Conservation (phyloP, 1,139 yeast species). For the Meyerozyma athensensis region DNA sequence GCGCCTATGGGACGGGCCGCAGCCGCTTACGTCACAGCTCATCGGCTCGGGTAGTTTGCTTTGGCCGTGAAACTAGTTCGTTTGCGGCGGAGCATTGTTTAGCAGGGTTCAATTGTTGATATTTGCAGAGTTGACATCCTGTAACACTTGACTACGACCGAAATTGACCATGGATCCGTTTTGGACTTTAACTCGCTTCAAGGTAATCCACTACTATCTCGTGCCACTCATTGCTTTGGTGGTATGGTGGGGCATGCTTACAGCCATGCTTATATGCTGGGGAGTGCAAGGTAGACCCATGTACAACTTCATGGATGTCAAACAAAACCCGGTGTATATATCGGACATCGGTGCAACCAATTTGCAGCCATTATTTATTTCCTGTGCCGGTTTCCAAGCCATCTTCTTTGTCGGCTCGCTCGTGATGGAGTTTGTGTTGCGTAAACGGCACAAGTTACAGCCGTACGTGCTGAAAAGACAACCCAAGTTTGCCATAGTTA, state of each 20-base stretch:
- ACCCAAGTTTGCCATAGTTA: slow-evolving; percentile 42
- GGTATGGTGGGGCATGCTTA: slow-evolving; percentile 58
- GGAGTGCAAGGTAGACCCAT: slow-evolving; percentile 73
- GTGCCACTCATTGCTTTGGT: slow-evolving; percentile 27
- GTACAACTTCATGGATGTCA: slow-evolving; percentile 49
- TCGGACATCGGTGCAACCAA: slow-evolving; percentile 86
- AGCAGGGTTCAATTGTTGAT: no score
- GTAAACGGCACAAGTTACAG: slow-evolving; percentile 50
- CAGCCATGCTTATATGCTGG: slow-evolving; percentile 66
- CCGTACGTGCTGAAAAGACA: slow-evolving; percentile 48
- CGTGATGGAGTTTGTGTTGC: slow-evolving; percentile 50
- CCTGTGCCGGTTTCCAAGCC: slow-evolving; percentile 78
- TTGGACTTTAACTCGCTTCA: slow-evolving; percentile 8
- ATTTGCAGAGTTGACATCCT: no score
- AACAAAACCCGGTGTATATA: slow-evolving; percentile 62
- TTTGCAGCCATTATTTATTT: slow-evolving; percentile 75
- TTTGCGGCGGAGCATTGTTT: no score
- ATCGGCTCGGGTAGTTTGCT: no score
- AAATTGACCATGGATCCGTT: not conserved
- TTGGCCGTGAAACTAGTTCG: no score
- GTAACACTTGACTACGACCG: not conserved
- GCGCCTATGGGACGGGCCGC: no score
- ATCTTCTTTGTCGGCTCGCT: slow-evolving; percentile 67
- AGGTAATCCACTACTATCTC: slow-evolving; percentile 31
- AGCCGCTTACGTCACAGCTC: no score